Percentiles rank a stretch among this genome's conserved stretches.
phyloP scores from a whole-genome alignment of 1,139 yeast genomes.

The Hanseniaspora gamundiae region DNA sequence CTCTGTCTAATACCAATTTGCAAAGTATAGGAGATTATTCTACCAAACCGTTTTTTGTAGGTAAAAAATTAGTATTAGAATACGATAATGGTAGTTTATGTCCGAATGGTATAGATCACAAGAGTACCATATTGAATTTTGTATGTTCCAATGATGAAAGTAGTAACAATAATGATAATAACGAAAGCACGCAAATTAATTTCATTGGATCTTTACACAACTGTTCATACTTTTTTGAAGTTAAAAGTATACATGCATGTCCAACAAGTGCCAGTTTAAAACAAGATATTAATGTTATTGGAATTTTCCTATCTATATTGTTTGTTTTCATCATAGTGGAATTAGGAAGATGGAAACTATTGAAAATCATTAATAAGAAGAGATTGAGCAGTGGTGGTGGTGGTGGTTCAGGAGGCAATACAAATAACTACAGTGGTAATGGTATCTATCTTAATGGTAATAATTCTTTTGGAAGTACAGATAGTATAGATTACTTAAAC shows the following conservation, averaged over 20 bases:
- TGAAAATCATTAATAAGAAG: conserved; percentile 9
- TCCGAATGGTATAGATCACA: conserved; percentile 36
- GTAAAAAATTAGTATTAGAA: conserved; percentile 57
- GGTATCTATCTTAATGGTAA: background rate
- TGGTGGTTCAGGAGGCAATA: background rate
- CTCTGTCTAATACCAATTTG: too few relatives aligned
- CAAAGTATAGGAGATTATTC: conserved; percentile 50
- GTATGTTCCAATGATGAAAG: conserved; percentile 70
- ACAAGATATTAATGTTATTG: conserved; percentile 24
- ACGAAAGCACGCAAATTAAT: conserved; percentile 40
- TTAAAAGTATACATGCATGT: conserved; percentile 78
- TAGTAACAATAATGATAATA: conserved; percentile 26
- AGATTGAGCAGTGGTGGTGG: conserved; percentile 4
- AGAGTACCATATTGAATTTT: conserved; percentile 59
- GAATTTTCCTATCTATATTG: conserved; percentile 23
- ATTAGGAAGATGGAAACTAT: conserved; percentile 22
- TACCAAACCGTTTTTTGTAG: conserved; percentile 52
- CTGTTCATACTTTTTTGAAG: conserved; percentile 78
- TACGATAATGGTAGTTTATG: conserved; percentile 69
- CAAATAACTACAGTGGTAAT: background rate
- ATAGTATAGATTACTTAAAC: conserved; percentile 1
- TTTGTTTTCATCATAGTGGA: conserved; percentile 29
- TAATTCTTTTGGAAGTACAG: background rate
- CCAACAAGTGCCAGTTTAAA: conserved; percentile 47
- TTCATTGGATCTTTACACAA: conserved; percentile 63